Percentiles rank a stretch among this genome's conserved stretches.
These are phyloP conservation scores for Diplodia intermedia DNA, from an alignment of 2,329 filamentous ascomycete genomes.

Conservation along the genomic window DNA sequence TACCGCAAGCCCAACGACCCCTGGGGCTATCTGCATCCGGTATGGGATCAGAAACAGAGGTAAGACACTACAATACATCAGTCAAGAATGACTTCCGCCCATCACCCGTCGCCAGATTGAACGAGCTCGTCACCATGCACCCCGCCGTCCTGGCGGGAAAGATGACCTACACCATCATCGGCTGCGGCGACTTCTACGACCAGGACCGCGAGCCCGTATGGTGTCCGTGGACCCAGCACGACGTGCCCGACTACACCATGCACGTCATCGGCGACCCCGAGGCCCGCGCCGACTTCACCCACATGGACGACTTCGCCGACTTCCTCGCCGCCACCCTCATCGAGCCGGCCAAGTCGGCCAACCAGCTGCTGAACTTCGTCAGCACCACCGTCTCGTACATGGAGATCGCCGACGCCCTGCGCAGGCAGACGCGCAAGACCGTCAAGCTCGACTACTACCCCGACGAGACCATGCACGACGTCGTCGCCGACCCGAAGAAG, in stretches of 20 bases:
- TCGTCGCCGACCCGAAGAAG: constrained; percentile 14
- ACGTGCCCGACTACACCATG: constrained; percentile 37
- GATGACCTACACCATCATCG: constrained; percentile 44
- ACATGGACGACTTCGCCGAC: constrained; percentile 39
- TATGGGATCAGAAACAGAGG: constrained; percentile 20
- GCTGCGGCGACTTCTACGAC: constrained; percentile 45
- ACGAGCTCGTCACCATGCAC: constrained; percentile 37
- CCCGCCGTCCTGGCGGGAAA: constrained; percentile 37
- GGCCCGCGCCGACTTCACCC: constrained; percentile 39
- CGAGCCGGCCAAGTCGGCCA: constrained; percentile 38
- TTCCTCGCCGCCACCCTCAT: constrained; percentile 40
- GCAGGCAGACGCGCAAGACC: constrained; percentile 36
- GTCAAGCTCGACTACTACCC: constrained; percentile 34
- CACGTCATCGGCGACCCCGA: constrained; percentile 39
- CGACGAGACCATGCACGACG: constrained; percentile 36
- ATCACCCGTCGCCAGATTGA: constrained; percentile 36
- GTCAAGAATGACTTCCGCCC: neutral
- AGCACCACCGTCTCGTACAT: constrained; percentile 39
- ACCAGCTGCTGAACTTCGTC: constrained; percentile 38
- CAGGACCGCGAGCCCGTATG: constrained; percentile 40
- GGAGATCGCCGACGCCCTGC: constrained; percentile 37
- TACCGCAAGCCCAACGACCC: constrained; percentile 37
- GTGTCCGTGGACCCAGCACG: constrained; percentile 40
- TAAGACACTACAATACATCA: neutral
- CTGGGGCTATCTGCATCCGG: constrained; percentile 38